Evolutionary conservation across 225 moss, liverwort and hornwort genomes (phyloP).

Genomic region (Pleurozium schreberi): DNA sequence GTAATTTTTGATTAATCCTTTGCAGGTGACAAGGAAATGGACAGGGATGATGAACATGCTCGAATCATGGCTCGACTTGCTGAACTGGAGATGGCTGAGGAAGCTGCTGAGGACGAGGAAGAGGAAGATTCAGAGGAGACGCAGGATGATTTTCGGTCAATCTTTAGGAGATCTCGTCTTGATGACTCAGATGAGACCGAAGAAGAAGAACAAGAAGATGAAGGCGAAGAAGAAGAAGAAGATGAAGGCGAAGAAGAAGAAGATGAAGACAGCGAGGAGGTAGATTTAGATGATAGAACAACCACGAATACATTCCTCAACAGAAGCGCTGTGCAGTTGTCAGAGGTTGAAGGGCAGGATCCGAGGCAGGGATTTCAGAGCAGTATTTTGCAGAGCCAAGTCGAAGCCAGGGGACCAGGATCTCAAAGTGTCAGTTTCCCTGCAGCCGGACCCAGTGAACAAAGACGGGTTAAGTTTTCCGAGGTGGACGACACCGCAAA

Average conservation of each 20-base stretch:
- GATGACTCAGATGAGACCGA: conserved; percentile 18
- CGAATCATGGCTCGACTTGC: conserved; percentile 63
- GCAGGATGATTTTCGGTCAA: conserved; percentile 17
- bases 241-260: background rate
- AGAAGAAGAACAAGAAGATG: no score
- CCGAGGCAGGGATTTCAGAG: conserved; percentile 4
- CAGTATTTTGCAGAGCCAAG: conserved; percentile 5
- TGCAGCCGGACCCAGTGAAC: conserved; percentile 9
- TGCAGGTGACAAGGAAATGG: conserved; percentile 18
- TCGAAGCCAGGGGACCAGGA: background rate
- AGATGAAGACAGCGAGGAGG: conserved; percentile 30
- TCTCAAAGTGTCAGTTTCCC: background rate
- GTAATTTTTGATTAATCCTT: background rate
- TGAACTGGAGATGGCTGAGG: conserved; percentile 77
- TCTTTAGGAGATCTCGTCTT: conserved; percentile 15
- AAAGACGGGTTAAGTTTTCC: background rate
- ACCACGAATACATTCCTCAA: conserved; percentile 13
- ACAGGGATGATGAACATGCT: conserved; percentile 50
- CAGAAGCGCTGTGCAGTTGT: background rate
- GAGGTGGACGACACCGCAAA: background rate
- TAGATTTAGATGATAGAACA: conserved; percentile 10
- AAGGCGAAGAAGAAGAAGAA: background rate
- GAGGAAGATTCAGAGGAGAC: conserved; percentile 19
- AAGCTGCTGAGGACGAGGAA: conserved; percentile 53
- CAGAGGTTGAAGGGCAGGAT: conserved; percentile 5